Conservation (phyloP, 2,329 filamentous ascomycete genomes). For the Cladosporium halotolerans region DNA sequence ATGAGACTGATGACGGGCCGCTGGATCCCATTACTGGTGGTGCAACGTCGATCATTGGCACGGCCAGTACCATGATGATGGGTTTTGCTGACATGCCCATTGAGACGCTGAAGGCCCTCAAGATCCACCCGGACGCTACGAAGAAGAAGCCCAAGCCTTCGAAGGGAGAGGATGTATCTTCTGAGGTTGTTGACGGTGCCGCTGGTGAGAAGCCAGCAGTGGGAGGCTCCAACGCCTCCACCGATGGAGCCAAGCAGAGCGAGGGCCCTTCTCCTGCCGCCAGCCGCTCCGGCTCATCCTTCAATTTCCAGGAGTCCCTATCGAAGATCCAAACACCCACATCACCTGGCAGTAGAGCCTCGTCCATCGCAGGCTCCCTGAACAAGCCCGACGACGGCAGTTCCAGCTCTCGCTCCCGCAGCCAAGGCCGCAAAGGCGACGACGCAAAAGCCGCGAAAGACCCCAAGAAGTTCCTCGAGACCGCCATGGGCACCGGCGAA, state of each 20-base stretch:
- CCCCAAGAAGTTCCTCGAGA: conserved; percentile 20
- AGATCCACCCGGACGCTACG: conserved; percentile 35
- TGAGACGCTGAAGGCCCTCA: conserved; percentile 46
- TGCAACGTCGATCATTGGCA: conserved; percentile 71
- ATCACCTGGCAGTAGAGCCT: conserved; percentile 8
- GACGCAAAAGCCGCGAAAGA: conserved; percentile 4
- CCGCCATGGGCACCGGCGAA: conserved; percentile 28
- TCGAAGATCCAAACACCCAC: conserved; percentile 18
- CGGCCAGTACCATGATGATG: conserved; percentile 74
- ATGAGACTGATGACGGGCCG: conserved; percentile 71
- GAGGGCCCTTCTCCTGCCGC: conserved; percentile 14
- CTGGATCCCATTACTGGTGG: conserved; percentile 73
- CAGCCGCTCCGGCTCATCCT: conserved; percentile 21
- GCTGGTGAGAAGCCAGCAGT: background rate
- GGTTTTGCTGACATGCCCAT: conserved; percentile 68
- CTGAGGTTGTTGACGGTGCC: background rate
- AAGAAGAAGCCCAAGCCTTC: conserved; percentile 22
- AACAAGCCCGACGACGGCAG: background rate
- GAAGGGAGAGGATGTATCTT: conserved; percentile 8
- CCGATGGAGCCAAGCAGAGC: background rate
- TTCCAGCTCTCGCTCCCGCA: background rate
- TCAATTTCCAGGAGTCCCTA: conserved; percentile 28
- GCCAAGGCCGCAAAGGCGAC: background rate
- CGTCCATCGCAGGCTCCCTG: conserved; percentile 22
- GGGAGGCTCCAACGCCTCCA: background rate